Evolutionary conservation across 106 monocot species (phyloP).

Genomic region (Dioscorea dumetorum): DNA sequence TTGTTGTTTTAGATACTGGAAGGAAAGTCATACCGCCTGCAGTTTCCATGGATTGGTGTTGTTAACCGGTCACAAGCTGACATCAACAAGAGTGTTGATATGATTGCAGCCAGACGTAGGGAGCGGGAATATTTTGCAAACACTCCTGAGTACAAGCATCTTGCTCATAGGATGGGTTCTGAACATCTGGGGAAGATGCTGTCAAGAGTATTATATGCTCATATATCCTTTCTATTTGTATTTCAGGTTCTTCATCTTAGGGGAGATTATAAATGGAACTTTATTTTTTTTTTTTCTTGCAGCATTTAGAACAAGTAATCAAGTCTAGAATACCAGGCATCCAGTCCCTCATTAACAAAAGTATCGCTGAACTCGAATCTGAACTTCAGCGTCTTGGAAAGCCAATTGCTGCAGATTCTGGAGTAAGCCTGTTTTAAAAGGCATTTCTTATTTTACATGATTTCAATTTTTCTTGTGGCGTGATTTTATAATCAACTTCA

Average conservation of each 20-base stretch:
- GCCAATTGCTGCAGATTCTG: conserved; percentile 46
- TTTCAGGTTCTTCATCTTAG: neutral
- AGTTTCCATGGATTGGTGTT: conserved; percentile 64
- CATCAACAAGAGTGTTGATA: conserved; percentile 51
- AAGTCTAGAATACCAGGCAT: conserved; percentile 44
- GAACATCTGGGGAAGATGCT: conserved; percentile 65
- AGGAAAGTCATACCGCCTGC: conserved; percentile 49
- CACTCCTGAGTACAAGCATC: conserved; percentile 49
- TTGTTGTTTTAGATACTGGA: conserved; percentile 33
- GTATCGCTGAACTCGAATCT: conserved; percentile 32
- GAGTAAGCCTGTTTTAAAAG: conserved; percentile 13
- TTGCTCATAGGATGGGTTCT: conserved; percentile 57
- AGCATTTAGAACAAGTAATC: conserved; percentile 47
- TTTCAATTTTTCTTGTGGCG: no score
- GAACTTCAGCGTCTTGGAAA: conserved; percentile 38
- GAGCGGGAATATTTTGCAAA: conserved; percentile 49
- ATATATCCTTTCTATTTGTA: neutral
- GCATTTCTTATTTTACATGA: neutral
- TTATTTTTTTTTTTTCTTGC: conserved; percentile 6
- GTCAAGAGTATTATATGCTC: conserved; percentile 23
- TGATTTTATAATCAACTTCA: no score
- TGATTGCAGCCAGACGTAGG: conserved; percentile 45
- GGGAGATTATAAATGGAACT: neutral
- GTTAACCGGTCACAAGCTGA: conserved; percentile 65
- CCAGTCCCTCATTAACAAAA: conserved; percentile 40